phyloP scores from a whole-genome alignment of 306 rosid species.

The Chamaecrista fasciculata region DNA sequence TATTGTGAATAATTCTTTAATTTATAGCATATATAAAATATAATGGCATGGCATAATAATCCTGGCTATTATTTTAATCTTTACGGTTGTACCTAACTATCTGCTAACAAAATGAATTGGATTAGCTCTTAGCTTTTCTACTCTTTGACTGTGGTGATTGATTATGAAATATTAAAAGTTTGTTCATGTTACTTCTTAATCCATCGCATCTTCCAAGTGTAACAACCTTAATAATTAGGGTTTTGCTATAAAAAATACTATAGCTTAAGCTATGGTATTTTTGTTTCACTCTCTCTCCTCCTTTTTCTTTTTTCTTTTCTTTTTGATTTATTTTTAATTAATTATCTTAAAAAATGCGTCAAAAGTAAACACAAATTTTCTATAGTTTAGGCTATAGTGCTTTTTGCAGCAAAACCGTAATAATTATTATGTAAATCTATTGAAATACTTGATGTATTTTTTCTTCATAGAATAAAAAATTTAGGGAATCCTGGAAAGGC shows the following conservation, averaged over 20 bases:
- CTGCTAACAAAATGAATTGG: constrained; percentile 1
- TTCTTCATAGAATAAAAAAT: background rate
- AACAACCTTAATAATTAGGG: background rate
- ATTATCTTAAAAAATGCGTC: no score
- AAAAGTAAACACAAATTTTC: no score
- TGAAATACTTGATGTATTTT: background rate
- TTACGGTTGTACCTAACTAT: background rate
- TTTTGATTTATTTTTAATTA: no score
- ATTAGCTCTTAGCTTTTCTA: background rate
- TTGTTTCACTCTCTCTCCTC: no score
- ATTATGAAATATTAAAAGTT: background rate
- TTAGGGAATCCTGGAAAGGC: background rate
- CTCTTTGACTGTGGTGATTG: background rate
- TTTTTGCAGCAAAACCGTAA: no score
- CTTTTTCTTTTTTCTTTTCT: no score
- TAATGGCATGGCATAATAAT: constrained; percentile 3
- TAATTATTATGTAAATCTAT: no score
- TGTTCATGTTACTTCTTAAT: background rate
- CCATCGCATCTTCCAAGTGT: background rate
- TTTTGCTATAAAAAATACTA: no score
- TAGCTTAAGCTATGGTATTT: no score
- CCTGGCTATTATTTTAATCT: constrained; percentile 2
- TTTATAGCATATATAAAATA: background rate
- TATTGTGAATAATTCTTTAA: background rate
- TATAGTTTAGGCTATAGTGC: no score